phyloP scores from a whole-genome alignment of 2,329 filamentous ascomycete species.

The Alternaria sp. region DNA sequence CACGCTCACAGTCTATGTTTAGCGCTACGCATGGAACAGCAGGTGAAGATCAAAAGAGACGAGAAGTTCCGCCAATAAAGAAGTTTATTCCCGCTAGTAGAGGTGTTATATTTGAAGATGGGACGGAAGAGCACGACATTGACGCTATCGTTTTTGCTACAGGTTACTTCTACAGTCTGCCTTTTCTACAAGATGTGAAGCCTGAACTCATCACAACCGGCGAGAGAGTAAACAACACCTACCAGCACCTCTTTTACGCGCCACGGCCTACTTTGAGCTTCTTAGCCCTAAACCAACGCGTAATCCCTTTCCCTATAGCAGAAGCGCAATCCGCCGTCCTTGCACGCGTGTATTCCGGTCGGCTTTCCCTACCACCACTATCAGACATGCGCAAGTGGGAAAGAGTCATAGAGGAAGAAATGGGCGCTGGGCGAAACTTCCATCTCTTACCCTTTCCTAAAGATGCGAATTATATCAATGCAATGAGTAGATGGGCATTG shows the following conservation, averaged over 20 bases:
- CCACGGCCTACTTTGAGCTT: conserved; percentile 81
- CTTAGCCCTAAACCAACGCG: conserved; percentile 76
- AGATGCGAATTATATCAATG: conserved; percentile 76
- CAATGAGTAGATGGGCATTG: conserved; percentile 69
- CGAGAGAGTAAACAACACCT: conserved; percentile 74
- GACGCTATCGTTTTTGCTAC: conserved; percentile 88
- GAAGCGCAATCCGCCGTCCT: conserved; percentile 83
- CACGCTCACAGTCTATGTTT: conserved; percentile 24
- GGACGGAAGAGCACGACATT: conserved; percentile 70
- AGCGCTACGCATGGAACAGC: conserved; percentile 23
- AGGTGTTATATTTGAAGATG: conserved; percentile 73
- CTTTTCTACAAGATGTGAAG: conserved; percentile 69
- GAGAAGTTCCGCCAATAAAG: conserved; percentile 64
- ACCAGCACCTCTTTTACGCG: conserved; percentile 81
- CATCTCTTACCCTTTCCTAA: conserved; percentile 66
- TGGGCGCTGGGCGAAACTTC: conserved; percentile 61
- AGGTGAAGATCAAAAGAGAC: conserved; percentile 55
- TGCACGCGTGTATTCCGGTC: conserved; percentile 78
- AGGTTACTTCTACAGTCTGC: conserved; percentile 85
- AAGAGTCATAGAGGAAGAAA: conserved; percentile 48
- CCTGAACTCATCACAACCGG: conserved; percentile 73
- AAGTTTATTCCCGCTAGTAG: conserved; percentile 65
- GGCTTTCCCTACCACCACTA: conserved; percentile 69
- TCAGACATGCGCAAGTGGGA: conserved; percentile 78
- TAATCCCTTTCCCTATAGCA: conserved; percentile 86